These are phyloP conservation scores for Glycine latifolia DNA, from an alignment of 306 rosid species.

Conservation along the genomic window DNA sequence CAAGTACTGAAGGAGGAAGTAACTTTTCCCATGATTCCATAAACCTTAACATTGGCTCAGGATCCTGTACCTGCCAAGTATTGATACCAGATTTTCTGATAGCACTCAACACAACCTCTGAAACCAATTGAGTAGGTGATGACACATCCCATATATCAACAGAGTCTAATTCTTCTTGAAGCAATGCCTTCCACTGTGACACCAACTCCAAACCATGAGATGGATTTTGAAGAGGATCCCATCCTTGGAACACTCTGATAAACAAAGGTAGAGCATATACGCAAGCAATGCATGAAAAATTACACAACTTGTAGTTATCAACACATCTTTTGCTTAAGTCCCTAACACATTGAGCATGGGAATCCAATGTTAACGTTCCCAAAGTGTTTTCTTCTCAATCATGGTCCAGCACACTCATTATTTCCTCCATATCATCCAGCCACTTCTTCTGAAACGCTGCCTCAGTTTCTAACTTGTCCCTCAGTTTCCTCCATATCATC, in stretches of 20 bases:
- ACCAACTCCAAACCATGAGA: constrained; percentile 74
- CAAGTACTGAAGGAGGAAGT: constrained; percentile 73
- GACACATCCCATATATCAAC: constrained; percentile 76
- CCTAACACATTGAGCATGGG: constrained; percentile 6
- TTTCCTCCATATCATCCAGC: no score
- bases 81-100: constrained; percentile 82
- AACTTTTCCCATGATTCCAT: constrained; percentile 84
- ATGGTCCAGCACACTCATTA: no score
- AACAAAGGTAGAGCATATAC: constrained; percentile 79
- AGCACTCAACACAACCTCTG: constrained; percentile 90
- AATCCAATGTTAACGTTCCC: no score
- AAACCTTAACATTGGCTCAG: constrained; percentile 88
- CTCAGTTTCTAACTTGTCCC: no score
- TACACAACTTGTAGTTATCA: constrained; percentile 78
- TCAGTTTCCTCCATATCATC: no score
- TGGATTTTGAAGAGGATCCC: constrained; percentile 90
- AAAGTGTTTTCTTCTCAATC: no score
- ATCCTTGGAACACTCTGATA: constrained; percentile 83
- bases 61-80: constrained; percentile 93
- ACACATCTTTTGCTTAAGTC: constrained; percentile 62
- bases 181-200: constrained; percentile 72
- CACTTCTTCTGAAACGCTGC: no score
- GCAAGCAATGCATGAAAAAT: constrained; percentile 81
- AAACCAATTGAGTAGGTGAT: constrained; percentile 75
- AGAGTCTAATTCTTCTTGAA: constrained; percentile 66